A percentile compares a stretch with the other conserved stretches of the same genome.
phyloP scores from a whole-genome alignment of 2,329 filamentous ascomycete species.

The Neocucurbitaria cava region DNA sequence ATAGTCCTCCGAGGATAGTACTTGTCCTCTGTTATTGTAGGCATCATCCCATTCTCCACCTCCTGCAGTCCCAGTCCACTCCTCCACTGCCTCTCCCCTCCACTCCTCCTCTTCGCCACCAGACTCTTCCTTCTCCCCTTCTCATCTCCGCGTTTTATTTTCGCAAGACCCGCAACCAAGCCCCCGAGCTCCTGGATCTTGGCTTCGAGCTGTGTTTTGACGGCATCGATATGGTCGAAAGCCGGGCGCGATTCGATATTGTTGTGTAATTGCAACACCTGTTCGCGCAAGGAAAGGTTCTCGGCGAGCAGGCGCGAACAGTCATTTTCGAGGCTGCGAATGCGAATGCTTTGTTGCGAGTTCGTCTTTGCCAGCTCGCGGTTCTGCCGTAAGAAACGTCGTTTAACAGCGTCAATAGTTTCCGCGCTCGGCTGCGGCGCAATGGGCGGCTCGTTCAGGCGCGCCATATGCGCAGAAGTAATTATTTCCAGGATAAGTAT shows the following conservation, averaged over 20 bases:
- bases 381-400: constrained; percentile 82
- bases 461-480: constrained; percentile 69
- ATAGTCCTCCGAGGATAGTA: constrained; percentile 71
- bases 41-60: constrained; percentile 63
- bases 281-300: constrained; percentile 75
- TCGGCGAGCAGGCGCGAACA: constrained; percentile 77
- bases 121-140: constrained; percentile 56
- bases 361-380: constrained; percentile 80
- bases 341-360: constrained; percentile 77
- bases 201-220: constrained; percentile 73
- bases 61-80: constrained; percentile 53
- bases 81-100: constrained; percentile 63
- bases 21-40: constrained; percentile 75
- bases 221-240: constrained; percentile 70
- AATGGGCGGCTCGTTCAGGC: constrained; percentile 75
- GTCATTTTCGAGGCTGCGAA: constrained; percentile 78
- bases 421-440: constrained; percentile 61
- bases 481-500: constrained; percentile 45
- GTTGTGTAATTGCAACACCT: constrained; percentile 73
- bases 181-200: constrained; percentile 75
- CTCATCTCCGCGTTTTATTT: constrained; percentile 35
- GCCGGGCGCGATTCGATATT: constrained; percentile 69
- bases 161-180: constrained; percentile 70
- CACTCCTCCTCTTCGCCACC: constrained; percentile 54
- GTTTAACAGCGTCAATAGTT: constrained; percentile 72